Base-by-base conservation (phyloP, 768 basidiomycete species). In the Calocera viscosa region DNA sequence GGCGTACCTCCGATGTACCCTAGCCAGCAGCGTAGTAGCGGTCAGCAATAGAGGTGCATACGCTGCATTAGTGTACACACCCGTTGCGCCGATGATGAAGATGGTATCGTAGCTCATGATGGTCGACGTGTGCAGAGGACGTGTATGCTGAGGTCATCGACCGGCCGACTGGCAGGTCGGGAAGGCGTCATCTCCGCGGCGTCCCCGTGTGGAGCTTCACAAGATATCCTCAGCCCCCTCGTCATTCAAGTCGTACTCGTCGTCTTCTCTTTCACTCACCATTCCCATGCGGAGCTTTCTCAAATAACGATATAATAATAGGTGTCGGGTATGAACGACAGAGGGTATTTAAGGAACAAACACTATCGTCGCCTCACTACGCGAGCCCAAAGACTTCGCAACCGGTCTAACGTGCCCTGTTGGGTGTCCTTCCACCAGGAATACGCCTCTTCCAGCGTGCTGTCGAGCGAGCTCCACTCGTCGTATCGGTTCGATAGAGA, bases 401-500 rank as follows among this genome's bases (percentile, higher is more conserved):
- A 8, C 53, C 53, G 2, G 5, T 60, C 53, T 32, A 26, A 26
- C 7, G 30, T 26, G 16, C 19, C 26, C 5, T 32, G 53, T 26
- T 28, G 24, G 2, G 30, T 32, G 30, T 60, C 53, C 19, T 32
- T 32, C 53, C 53, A 60, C 53, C 53, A 60, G 7, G 26, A 2
- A 26, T 32, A 60, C 19, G 53, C 53, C 53, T 60, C 53, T 32
- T 28, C 53, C 10, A 60, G 53, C 26, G 53, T 60, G 19, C 53
- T 60, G 22, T 60, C 53, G 10, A 60, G 24, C 26, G 53, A 26
- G 53, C 53, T 60, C 53, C 53, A 60, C 22, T 60, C 53, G 53
- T 60, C 53, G 53, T 60, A 60, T 30, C 53, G 24, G 53, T 60
- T 60, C 60, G 41, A 32, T 47, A 33, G 35, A 30, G 64, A 63